Conservation (phyloP, 176 grass and related monocot genomes). For the Metroxylon sagu region DNA sequence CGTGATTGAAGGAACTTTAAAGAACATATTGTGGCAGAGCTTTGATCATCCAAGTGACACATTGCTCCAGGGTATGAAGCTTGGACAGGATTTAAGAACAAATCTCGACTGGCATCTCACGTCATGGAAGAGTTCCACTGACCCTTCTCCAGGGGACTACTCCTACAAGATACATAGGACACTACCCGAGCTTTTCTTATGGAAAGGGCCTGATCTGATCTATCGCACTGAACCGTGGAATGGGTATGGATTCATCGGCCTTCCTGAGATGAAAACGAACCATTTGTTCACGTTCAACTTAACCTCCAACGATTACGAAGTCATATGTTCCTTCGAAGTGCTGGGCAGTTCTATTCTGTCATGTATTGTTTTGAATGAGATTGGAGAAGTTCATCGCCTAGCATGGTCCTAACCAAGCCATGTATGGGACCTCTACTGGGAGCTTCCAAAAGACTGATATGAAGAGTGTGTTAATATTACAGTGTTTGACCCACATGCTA, state of each 20-base stretch:
- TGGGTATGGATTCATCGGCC: slow-evolving; percentile 29
- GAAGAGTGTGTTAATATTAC: slow-evolving; percentile 23
- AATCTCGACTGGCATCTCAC: slow-evolving; percentile 36
- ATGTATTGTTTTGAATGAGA: neutral
- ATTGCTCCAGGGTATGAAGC: slow-evolving; percentile 45
- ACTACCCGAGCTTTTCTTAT: slow-evolving; percentile 33
- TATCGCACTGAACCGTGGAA: slow-evolving; percentile 51
- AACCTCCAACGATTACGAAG: slow-evolving; percentile 6
- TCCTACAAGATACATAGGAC: slow-evolving; percentile 26
- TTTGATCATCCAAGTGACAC: slow-evolving; percentile 24
- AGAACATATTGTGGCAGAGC: slow-evolving; percentile 42
- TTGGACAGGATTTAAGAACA: slow-evolving; percentile 21
- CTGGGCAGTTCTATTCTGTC: neutral
- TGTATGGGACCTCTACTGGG: slow-evolving; percentile 30
- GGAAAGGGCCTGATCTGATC: neutral
- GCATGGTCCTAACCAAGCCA: slow-evolving; percentile 2
- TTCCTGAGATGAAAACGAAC: slow-evolving; percentile 15
- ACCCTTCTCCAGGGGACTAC: slow-evolving; percentile 33
- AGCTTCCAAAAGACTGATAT: slow-evolving; percentile 38
- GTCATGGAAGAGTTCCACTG: slow-evolving; percentile 26
- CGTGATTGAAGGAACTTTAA: slow-evolving; percentile 8
- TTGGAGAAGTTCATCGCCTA: slow-evolving; percentile 7
- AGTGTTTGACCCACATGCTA: too few relatives aligned
- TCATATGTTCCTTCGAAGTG: slow-evolving; percentile 35
- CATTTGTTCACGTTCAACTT: slow-evolving; percentile 26